phyloP scores from a whole-genome alignment of 2,329 filamentous ascomycete genomes.

The Berkeleyomyces basicola region DNA sequence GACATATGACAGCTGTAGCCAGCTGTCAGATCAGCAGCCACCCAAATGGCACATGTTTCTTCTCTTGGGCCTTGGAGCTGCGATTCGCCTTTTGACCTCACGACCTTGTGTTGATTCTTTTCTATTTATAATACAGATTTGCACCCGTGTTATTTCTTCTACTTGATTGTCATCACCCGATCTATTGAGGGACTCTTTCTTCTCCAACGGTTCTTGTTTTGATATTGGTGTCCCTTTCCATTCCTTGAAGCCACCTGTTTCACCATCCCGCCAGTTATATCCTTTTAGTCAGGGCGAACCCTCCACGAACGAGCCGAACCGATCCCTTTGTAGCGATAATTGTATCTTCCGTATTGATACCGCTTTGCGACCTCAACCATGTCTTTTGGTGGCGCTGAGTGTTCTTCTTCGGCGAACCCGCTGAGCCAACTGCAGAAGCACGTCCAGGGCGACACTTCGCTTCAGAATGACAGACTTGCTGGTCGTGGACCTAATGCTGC shows the following conservation, averaged over 20 bases:
- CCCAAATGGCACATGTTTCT: neutral
- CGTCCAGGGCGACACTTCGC: conserved; percentile 84
- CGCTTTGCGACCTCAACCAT: conserved; percentile 32
- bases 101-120: neutral
- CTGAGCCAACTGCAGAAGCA: conserved; percentile 96
- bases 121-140: neutral
- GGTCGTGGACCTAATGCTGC: conserved; percentile 54
- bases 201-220: neutral
- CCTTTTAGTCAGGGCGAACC: neutral
- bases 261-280: neutral
- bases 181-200: neutral
- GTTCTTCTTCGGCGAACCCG: conserved; percentile 89
- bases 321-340: neutral
- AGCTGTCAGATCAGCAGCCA: neutral
- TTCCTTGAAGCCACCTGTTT: neutral
- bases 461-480: conserved; percentile 78
- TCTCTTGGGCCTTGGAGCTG: neutral
- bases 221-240: neutral
- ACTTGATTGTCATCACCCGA: no score
- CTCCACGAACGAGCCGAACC: neutral
- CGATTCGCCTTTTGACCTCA: neutral
- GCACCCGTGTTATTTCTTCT: neutral
- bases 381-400: conserved; percentile 95
- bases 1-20: neutral
- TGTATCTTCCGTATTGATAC: conserved; percentile 9